Base-by-base conservation (phyloP, 2,329 filamentous ascomycete species). In the Ramichloridium luteum region DNA sequence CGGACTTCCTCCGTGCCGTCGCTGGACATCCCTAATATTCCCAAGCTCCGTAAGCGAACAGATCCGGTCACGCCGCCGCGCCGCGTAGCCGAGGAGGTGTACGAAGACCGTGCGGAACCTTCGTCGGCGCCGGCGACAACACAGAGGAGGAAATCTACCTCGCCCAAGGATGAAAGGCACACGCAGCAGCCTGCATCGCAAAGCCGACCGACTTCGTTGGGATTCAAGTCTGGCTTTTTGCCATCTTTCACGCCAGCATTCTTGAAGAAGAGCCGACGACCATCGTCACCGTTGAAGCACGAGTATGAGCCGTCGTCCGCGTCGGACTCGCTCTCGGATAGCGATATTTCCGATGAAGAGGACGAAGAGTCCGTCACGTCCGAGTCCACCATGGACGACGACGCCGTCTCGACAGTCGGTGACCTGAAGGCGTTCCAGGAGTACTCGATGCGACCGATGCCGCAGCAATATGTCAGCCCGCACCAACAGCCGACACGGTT, bases 221-320 rank as follows among this genome's bases (percentile, higher is more conserved):
- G 49, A 11, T 28, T 49, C 23, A 44, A 42, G 17, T 34, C 46
- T 13, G 39, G 43, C 26, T 39, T 48, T 13, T 32, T 56, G 2
- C 48, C 51, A 2, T 50, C 53, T 3, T 45, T 56, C 32, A 56
- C 54, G 10, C 53, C 54, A 5, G 49, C 47, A 3, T 57, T 56
- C 39, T 28, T 57, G 25, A 53, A 49, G 41, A 41, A 66, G 55
- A 55, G 78, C 50, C 74, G 86, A 27, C 74, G 85, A 12, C 80
- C 76, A 1, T 96, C 90, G 0, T 98, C 90, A 1, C 90, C 90
- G 0, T 65, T 98, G 30, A 98, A 98, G 61, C 88, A 96, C 52
- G 88, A 98, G 59, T 98, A 94, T 48, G 78, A 86, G 40, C 88
- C 88, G 10, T 96, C 90, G 11, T 75, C 73, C 5, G 73, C 72